These are phyloP conservation scores for Oryza meridionalis DNA, from an alignment of 176 grass and related monocot species.

Conservation along the genomic window DNA sequence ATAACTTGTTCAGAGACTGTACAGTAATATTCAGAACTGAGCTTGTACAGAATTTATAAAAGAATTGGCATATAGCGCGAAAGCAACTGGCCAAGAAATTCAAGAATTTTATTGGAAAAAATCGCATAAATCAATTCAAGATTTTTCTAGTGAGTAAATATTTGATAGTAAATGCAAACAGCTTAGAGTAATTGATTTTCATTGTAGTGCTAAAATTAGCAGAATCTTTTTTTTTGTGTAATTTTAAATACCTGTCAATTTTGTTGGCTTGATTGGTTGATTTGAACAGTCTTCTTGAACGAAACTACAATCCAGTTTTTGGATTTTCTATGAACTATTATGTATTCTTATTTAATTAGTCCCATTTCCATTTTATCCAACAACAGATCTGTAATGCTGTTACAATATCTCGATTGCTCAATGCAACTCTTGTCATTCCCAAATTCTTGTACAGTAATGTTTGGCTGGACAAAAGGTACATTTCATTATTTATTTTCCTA, in stretches of 20 bases:
- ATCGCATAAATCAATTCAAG: too few relatives aligned
- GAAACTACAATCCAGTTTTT: not conserved
- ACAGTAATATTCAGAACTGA: conserved; percentile 1
- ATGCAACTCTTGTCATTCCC: conserved; percentile 91
- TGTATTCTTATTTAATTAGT: conserved; percentile 31
- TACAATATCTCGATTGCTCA: conserved; percentile 76
- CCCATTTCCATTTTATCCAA: conserved; percentile 20
- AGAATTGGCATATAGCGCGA: not conserved
- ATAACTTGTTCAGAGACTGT: not conserved
- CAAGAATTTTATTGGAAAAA: too few relatives aligned
- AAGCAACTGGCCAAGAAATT: too few relatives aligned
- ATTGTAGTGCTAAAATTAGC: not conserved
- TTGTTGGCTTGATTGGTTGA: conserved; percentile 11
- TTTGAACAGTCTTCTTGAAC: conserved; percentile 7
- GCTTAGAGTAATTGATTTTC: not conserved
- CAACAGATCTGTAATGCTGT: conserved; percentile 98
- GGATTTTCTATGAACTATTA: not conserved
- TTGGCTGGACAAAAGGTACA: conserved; percentile 93
- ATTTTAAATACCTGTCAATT: not conserved
- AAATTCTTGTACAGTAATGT: conserved; percentile 93
- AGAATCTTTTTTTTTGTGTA: conserved; percentile 12
- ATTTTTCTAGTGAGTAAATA: too few relatives aligned
- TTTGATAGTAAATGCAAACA: too few relatives aligned
- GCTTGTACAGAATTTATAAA: not conserved
- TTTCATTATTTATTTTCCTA: not conserved